Conservation (phyloP, 768 basidiomycete genomes). For the Mycena latifolia region DNA sequence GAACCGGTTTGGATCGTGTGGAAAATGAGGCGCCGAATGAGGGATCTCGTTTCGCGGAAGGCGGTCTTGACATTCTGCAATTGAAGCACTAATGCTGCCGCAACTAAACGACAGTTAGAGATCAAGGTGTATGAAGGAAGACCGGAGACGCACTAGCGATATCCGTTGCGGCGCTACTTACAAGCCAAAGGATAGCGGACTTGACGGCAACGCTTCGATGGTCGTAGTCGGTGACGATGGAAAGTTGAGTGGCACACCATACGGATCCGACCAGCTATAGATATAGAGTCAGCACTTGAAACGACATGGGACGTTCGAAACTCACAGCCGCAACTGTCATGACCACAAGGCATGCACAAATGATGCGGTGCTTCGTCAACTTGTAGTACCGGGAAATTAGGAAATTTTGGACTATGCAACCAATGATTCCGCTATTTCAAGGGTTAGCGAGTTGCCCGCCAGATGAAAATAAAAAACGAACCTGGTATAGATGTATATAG, state of each 20-base stretch:
- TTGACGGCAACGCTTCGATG: not conserved
- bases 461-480: not conserved
- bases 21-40: conserved; percentile 12
- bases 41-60: conserved; percentile 7
- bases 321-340: conserved; percentile 1
- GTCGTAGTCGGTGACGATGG: conserved; percentile 6
- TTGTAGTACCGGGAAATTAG: conserved; percentile 14
- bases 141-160: not conserved
- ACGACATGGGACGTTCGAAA: no score
- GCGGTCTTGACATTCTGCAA: not conserved
- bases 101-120: not conserved
- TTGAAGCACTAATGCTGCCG: conserved; percentile 6
- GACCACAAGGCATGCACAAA: not conserved
- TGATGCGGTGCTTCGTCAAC: not conserved
- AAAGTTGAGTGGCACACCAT: conserved; percentile 9
- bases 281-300: no score
- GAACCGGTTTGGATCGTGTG: conserved; percentile 13
- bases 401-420: conserved; percentile 15
- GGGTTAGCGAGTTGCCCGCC: not conserved
- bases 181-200: conserved; percentile 13
- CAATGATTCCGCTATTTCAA: conserved; percentile 2
- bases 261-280: not conserved
- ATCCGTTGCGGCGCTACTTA: conserved; percentile 10
- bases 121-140: not conserved
- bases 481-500: conserved; percentile 16